phyloP scores from a whole-genome alignment of 169 alveolate species.

The Eimeria sp. region DNA sequence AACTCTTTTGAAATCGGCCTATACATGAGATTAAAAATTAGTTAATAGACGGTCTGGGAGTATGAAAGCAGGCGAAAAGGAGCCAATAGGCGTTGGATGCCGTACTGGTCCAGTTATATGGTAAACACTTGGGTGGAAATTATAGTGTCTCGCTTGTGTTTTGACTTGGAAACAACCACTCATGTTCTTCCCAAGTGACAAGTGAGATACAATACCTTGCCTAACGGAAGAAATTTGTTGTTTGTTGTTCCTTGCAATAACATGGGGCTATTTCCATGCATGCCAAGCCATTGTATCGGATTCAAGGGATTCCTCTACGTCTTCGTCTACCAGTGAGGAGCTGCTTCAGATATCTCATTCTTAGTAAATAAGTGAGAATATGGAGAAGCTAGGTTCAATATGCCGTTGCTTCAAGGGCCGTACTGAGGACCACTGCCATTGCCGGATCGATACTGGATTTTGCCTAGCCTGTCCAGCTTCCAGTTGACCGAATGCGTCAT shows the following conservation, averaged over 20 bases:
- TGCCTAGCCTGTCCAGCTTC: background rate
- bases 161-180: background rate
- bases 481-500: background rate
- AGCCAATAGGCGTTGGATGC: background rate
- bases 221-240: background rate
- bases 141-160: background rate
- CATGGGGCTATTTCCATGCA: constrained; percentile 27
- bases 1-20: background rate
- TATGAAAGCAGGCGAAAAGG: background rate
- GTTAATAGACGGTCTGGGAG: background rate
- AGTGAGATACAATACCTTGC: background rate
- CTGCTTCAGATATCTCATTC: background rate
- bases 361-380: background rate
- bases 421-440: background rate
- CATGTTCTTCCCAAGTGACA: background rate
- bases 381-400: background rate
- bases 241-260: background rate
- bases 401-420: background rate
- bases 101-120: background rate
- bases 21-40: background rate
- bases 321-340: background rate
- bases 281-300: background rate
- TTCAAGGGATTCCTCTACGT: background rate
- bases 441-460: background rate
- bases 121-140: background rate